A percentile compares a stretch with the other conserved stretches of the same genome.
These are phyloP conservation scores for Phytophthora fragariae DNA, from an alignment of 352 stramenopile genomes.

Conservation along the genomic window DNA sequence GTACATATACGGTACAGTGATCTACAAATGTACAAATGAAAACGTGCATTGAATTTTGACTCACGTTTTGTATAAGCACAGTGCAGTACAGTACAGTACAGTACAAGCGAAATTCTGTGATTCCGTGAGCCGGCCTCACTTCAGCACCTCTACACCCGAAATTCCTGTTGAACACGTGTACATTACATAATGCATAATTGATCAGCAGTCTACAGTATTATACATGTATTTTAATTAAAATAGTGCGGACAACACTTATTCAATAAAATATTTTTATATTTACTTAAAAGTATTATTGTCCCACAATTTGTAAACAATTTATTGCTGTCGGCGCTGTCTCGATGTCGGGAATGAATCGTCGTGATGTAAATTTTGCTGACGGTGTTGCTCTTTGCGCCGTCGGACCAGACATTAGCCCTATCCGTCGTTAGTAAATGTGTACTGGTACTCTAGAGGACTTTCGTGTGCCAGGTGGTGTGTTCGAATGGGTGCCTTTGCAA, in stretches of 20 bases:
- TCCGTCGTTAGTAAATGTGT: conserved; percentile 12
- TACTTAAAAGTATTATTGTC: background rate
- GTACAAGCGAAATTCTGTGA: too few species aligned
- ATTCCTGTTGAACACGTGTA: too few species aligned
- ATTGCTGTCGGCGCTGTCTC: background rate
- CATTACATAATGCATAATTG: too few species aligned
- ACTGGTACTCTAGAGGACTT: conserved; percentile 16
- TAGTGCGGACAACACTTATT: too few species aligned
- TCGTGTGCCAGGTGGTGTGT: conserved; percentile 24
- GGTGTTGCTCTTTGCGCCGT: background rate
- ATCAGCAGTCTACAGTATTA: too few species aligned
- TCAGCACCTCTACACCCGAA: too few species aligned
- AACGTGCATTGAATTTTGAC: background rate
- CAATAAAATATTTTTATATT: background rate
- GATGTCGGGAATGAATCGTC: background rate
- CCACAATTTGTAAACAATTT: background rate
- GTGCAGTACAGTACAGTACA: too few species aligned
- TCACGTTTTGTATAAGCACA: too few species aligned
- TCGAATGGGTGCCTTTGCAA: conserved; percentile 11
- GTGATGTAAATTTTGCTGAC: background rate
- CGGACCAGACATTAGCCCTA: background rate
- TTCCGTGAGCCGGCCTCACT: too few species aligned
- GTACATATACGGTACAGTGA: background rate
- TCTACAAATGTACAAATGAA: background rate
- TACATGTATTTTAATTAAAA: too few species aligned